Evolutionary conservation across 2,329 filamentous ascomycete genomes (phyloP).

Genomic region (Aspergillus sp.): DNA sequence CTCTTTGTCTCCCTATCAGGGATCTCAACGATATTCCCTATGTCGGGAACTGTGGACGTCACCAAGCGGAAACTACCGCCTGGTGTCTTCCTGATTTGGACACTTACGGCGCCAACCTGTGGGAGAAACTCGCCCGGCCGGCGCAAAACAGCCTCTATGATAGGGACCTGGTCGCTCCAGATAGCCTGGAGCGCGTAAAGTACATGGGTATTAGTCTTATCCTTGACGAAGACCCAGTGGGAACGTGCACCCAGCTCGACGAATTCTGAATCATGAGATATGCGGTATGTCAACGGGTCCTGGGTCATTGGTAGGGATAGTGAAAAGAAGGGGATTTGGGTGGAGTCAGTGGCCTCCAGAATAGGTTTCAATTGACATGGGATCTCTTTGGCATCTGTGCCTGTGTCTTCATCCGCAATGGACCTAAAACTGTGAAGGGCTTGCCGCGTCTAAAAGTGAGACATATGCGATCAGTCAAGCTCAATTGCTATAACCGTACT

Average conservation of each 20-base stretch:
- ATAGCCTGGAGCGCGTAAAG: slow-evolving; percentile 17
- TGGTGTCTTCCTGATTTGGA: slow-evolving; percentile 11
- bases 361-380: not conserved
- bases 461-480: not conserved
- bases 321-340: slow-evolving; percentile 5
- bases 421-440: slow-evolving; percentile 1
- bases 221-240: slow-evolving; percentile 19
- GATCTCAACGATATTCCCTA: slow-evolving; percentile 13
- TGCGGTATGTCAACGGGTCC: slow-evolving; percentile 11
- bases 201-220: slow-evolving; percentile 15
- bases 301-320: not conserved
- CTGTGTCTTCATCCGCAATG: not conserved
- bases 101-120: slow-evolving; percentile 13
- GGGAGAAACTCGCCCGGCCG: slow-evolving; percentile 18
- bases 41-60: slow-evolving; percentile 13
- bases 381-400: not conserved
- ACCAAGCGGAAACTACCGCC: slow-evolving; percentile 16
- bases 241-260: slow-evolving; percentile 14
- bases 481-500: too few species aligned
- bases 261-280: slow-evolving; percentile 17
- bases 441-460: not conserved
- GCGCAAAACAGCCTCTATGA: slow-evolving; percentile 15
- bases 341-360: not conserved
- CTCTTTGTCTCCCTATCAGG: slow-evolving; percentile 13
- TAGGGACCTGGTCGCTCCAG: slow-evolving; percentile 16